Evolutionary conservation across 176 grass and related monocot genomes (phyloP).

Genomic region (Oryza glumipatula): DNA sequence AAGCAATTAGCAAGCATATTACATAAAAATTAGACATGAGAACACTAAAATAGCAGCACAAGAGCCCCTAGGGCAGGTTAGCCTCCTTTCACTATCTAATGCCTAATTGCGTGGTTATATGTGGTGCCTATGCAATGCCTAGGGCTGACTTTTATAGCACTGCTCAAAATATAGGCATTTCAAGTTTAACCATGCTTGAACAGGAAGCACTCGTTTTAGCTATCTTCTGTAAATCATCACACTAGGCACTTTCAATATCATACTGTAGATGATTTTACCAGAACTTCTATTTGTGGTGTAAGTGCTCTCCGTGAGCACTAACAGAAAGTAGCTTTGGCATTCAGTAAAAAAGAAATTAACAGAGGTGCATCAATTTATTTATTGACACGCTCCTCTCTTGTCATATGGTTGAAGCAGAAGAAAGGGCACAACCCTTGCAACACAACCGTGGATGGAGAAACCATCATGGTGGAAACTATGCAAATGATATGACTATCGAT

Average conservation of each 20-base stretch:
- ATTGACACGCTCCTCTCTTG: slow-evolving; percentile 17
- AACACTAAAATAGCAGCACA: background rate
- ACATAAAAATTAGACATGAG: background rate
- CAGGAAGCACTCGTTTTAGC: background rate
- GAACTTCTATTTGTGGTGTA: background rate
- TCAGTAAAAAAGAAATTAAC: background rate
- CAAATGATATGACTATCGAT: slow-evolving; percentile 36
- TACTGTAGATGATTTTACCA: background rate
- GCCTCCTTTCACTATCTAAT: background rate
- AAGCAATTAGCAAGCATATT: background rate
- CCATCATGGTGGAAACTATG: slow-evolving; percentile 31
- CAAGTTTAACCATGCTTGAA: background rate
- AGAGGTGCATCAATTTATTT: background rate
- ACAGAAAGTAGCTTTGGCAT: background rate
- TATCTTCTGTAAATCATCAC: background rate
- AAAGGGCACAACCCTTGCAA: slow-evolving; percentile 39
- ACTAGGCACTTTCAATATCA: background rate
- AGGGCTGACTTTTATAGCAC: background rate
- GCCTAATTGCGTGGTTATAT: background rate
- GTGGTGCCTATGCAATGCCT: background rate
- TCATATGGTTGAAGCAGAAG: slow-evolving; percentile 34
- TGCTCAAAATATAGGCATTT: background rate
- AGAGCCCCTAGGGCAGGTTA: background rate
- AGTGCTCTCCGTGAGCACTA: background rate
- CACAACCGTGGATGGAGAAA: slow-evolving; percentile 52